Evolutionary conservation across 345 rosid genomes (phyloP).

Genomic region (Geranium rotundifolium): DNA sequence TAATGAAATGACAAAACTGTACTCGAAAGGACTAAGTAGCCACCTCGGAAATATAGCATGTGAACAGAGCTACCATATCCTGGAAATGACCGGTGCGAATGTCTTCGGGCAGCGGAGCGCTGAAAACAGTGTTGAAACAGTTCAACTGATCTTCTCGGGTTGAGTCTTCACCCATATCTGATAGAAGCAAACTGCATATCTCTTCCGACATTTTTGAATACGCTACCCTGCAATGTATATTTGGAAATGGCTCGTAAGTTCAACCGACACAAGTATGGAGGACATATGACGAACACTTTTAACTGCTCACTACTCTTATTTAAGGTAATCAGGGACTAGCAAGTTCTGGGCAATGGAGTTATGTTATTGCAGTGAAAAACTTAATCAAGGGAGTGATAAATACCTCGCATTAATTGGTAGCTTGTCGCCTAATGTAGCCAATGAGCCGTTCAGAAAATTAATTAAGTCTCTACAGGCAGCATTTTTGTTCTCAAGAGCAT

Average conservation of each 20-base stretch:
- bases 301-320: not conserved
- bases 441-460: constrained; percentile 48
- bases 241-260: not conserved
- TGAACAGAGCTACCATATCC: constrained; percentile 74
- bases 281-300: not conserved
- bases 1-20: not conserved
- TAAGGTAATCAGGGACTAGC: not conserved
- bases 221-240: constrained; percentile 43
- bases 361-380: not conserved
- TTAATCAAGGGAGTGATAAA: constrained; percentile 2
- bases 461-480: constrained; percentile 53
- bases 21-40: constrained; percentile 19
- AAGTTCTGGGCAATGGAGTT: not conserved
- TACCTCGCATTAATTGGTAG: constrained; percentile 67
- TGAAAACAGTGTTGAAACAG: constrained; percentile 55
- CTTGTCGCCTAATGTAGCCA: constrained; percentile 53
- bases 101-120: constrained; percentile 72
- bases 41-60: constrained; percentile 62
- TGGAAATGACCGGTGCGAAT: constrained; percentile 58
- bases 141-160: constrained; percentile 54
- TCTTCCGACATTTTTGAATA: constrained; percentile 87
- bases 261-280: not conserved
- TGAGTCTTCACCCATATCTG: constrained; percentile 29
- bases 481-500: constrained; percentile 53
- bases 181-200: constrained; percentile 45